A percentile compares a stretch with the other conserved stretches of the same genome.
Conservation (phyloP, 2,329 filamentous ascomycete genomes). For the Alternaria gaisen region DNA sequence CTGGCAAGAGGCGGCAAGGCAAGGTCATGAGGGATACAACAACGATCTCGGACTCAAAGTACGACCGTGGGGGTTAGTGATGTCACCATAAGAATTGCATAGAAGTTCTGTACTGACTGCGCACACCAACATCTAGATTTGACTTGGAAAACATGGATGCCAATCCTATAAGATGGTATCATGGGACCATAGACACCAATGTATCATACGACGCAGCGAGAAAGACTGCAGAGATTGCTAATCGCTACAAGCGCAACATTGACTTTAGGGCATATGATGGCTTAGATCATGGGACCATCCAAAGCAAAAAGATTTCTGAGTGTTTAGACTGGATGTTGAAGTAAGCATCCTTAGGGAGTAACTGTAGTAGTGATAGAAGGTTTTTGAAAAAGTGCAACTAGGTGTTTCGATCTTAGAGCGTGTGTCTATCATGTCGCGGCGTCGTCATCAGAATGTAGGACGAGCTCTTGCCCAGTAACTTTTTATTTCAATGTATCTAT, state of each 20-base stretch:
- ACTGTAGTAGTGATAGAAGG: neutral
- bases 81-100: neutral
- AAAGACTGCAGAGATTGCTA: neutral
- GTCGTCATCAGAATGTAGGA: too few relatives aligned
- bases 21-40: neutral
- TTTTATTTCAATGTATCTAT: neutral
- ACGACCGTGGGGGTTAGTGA: neutral
- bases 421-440: neutral
- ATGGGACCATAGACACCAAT: neutral
- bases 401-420: neutral
- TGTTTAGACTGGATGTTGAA: neutral
- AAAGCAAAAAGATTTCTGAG: neutral
- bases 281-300: neutral
- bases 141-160: constrained; percentile 2
- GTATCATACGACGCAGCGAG: neutral
- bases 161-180: constrained; percentile 4
- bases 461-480: neutral
- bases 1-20: neutral
- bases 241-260: constrained; percentile 2
- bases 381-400: neutral
- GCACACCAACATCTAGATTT: neutral
- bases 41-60: neutral
- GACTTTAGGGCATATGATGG: neutral
- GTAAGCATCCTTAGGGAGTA: neutral
- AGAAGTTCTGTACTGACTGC: neutral